Evolutionary conservation across 176 grass and related monocot genomes (phyloP).

Genomic region (Alloteropsis semialata): DNA sequence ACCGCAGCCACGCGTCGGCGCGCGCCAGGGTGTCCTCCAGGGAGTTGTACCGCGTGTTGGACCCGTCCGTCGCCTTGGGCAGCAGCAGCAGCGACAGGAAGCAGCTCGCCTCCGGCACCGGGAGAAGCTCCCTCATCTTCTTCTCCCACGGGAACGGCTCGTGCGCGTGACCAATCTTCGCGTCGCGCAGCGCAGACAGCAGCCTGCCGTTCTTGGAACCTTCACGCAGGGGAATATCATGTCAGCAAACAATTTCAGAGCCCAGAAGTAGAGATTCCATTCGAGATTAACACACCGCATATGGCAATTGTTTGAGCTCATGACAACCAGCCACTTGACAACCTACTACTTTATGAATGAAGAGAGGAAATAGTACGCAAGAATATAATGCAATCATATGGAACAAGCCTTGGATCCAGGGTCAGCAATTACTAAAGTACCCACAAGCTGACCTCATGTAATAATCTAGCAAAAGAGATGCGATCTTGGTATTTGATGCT

Average conservation of each 20-base stretch:
- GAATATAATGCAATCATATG: not conserved
- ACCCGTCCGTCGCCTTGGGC: constrained; percentile 53
- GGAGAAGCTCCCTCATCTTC: constrained; percentile 79
- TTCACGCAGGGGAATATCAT: not conserved
- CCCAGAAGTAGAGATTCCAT: not conserved
- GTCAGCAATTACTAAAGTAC: not conserved
- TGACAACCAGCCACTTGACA: not conserved
- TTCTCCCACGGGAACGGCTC: constrained; percentile 87
- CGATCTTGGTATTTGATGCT: not conserved
- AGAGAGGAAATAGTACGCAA: not conserved
- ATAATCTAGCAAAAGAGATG: not conserved
- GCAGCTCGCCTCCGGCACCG: constrained; percentile 39
- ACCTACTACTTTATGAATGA: not conserved
- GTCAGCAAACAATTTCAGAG: not conserved
- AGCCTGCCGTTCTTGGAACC: constrained; percentile 59
- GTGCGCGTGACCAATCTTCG: constrained; percentile 50
- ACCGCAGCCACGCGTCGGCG: constrained; percentile 75
- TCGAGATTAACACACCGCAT: not conserved
- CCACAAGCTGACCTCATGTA: not conserved
- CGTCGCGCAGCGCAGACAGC: constrained; percentile 46
- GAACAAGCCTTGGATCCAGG: not conserved
- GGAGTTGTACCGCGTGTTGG: constrained; percentile 58
- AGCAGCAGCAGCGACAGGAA: constrained; percentile 84
- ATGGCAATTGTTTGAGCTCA: not conserved
- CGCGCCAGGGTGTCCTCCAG: constrained; percentile 85